Percentiles rank a stretch among this genome's conserved stretches.
Conservation (phyloP, 495 filamentous ascomycete genomes). For the Penicillium pulvis region DNA sequence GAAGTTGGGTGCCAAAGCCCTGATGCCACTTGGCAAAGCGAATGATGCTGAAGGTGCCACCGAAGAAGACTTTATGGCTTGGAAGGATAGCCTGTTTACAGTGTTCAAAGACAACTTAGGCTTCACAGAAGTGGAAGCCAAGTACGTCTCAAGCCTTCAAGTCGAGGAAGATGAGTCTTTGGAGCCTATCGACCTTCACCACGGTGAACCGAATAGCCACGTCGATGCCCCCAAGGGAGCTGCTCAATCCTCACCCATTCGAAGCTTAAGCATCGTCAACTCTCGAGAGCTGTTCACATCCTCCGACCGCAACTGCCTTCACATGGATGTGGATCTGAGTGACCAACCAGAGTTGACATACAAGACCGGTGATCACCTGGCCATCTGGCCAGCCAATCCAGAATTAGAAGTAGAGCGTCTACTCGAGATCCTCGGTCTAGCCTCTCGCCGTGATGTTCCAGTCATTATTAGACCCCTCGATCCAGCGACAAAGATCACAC, state of each 20-base stretch:
- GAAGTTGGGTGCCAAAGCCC: slow-evolving; percentile 36
- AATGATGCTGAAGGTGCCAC: slow-evolving; percentile 52
- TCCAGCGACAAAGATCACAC: slow-evolving; percentile 33
- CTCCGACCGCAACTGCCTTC: slow-evolving; percentile 46
- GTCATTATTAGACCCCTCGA: slow-evolving; percentile 38
- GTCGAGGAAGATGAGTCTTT: slow-evolving; percentile 42
- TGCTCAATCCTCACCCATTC: slow-evolving; percentile 32
- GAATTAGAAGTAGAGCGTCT: slow-evolving; percentile 49
- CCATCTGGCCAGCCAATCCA: slow-evolving; percentile 70
- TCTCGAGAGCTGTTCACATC: slow-evolving; percentile 43
- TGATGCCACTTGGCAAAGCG: slow-evolving; percentile 43
- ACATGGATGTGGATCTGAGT: slow-evolving; percentile 51
- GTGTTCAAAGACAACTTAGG: slow-evolving; percentile 39
- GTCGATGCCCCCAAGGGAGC: slow-evolving; percentile 25
- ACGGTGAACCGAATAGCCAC: slow-evolving; percentile 38
- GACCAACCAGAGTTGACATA: slow-evolving; percentile 58
- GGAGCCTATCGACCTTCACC: slow-evolving; percentile 41
- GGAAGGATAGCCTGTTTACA: slow-evolving; percentile 48
- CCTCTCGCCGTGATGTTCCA: slow-evolving; percentile 26
- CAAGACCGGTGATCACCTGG: slow-evolving; percentile 74
- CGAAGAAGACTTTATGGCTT: slow-evolving; percentile 53
- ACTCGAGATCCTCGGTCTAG: slow-evolving; percentile 38
- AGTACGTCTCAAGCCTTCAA: slow-evolving; percentile 44
- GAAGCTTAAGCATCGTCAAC: slow-evolving; percentile 33
- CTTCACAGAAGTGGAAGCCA: slow-evolving; percentile 38